These are phyloP conservation scores for Leucoagaricus sp. DNA, from an alignment of 1,284 basidiomycete genomes.

Conservation along the genomic window DNA sequence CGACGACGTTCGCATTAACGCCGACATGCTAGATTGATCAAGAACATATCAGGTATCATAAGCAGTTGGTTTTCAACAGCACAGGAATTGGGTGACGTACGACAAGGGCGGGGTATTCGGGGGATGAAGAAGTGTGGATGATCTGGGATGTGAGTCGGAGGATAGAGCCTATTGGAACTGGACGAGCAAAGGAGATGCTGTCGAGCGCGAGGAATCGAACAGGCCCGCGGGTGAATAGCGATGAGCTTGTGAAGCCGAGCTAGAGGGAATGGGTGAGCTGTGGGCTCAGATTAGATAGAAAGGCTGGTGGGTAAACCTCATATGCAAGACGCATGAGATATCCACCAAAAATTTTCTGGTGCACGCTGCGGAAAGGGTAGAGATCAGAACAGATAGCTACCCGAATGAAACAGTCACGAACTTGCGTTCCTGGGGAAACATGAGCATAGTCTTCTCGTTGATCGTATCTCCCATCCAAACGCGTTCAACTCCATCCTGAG, in stretches of 20 bases:
- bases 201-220: slow-evolving; percentile 79
- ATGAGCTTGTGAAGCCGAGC: slow-evolving; percentile 77
- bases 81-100: slow-evolving; percentile 38
- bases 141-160: slow-evolving; percentile 72
- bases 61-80: too few relatives aligned
- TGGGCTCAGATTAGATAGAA: neutral
- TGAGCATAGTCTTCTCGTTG: slow-evolving; percentile 70
- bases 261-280: slow-evolving; percentile 25
- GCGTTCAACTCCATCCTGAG: slow-evolving; percentile 36
- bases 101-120: slow-evolving; percentile 48
- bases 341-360: slow-evolving; percentile 79
- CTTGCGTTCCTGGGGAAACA: slow-evolving; percentile 89
- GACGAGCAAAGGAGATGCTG: slow-evolving; percentile 77
- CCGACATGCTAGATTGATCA: slow-evolving; percentile 56
- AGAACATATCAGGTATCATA: slow-evolving; percentile 40
- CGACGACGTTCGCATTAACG: slow-evolving; percentile 77
- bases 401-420: slow-evolving; percentile 31
- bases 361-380: slow-evolving; percentile 47
- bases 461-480: slow-evolving; percentile 70
- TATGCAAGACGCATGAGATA: slow-evolving; percentile 65
- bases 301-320: slow-evolving; percentile 41
- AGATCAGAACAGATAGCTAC: neutral
- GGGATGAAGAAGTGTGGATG: slow-evolving; percentile 50
- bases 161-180: slow-evolving; percentile 82
- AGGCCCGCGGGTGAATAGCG: slow-evolving; percentile 67